Conservation (phyloP, 208 protist species). For the Wallacemonas sp. region DNA sequence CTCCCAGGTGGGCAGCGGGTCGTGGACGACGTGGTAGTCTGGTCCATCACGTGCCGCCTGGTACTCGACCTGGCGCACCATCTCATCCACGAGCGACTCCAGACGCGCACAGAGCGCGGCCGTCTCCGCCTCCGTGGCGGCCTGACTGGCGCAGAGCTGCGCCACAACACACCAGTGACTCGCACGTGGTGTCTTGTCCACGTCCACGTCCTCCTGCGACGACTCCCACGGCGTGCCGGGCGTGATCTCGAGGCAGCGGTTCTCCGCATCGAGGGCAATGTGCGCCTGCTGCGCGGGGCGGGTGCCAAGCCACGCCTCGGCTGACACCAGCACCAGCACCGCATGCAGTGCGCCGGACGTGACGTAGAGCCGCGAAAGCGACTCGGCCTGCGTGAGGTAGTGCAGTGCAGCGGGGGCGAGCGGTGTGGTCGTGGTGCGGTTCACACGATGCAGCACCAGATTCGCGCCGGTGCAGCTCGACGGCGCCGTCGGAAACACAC, state of each 20-base stretch:
- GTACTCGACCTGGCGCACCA: slow-evolving; percentile 36
- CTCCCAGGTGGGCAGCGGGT: slow-evolving; percentile 42
- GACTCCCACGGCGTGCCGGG: slow-evolving; percentile 30
- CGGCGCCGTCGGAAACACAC: background rate
- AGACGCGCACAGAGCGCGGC: slow-evolving; percentile 8
- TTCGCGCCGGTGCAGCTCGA: background rate
- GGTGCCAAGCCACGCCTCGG: slow-evolving; percentile 51
- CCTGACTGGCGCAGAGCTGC: slow-evolving; percentile 33
- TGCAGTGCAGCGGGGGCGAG: slow-evolving; percentile 37
- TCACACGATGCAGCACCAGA: background rate
- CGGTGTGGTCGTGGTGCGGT: slow-evolving; percentile 20
- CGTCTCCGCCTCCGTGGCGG: slow-evolving; percentile 1
- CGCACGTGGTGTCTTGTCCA: slow-evolving; percentile 8
- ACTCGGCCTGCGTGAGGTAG: slow-evolving; percentile 31
- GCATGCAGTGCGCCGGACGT: slow-evolving; percentile 4
- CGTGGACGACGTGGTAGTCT: slow-evolving; percentile 22
- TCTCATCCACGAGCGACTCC: slow-evolving; percentile 7
- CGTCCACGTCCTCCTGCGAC: slow-evolving; percentile 13
- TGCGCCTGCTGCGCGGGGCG: slow-evolving; percentile 31
- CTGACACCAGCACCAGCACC: slow-evolving; percentile 36
- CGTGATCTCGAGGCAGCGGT: slow-evolving; percentile 51
- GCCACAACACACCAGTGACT: slow-evolving; percentile 26
- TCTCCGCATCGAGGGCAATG: slow-evolving; percentile 35
- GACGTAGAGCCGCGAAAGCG: slow-evolving; percentile 34
- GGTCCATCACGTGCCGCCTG: slow-evolving; percentile 23